Conservation (phyloP, 2,329 filamentous ascomycete species). For the Fusarium albosuccineum region DNA sequence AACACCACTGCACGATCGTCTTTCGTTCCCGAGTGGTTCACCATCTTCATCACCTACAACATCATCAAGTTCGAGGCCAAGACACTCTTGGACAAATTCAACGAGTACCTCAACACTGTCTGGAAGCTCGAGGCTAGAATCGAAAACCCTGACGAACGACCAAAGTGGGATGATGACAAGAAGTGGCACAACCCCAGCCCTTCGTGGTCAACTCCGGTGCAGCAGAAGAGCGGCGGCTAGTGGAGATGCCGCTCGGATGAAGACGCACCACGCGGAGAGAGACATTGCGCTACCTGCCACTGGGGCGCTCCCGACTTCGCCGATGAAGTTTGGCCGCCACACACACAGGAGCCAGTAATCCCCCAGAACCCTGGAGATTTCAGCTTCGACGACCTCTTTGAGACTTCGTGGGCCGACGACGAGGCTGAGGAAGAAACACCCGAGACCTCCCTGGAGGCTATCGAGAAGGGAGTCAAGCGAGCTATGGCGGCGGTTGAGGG, state of each 20-base stretch:
- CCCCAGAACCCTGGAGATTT: constrained; percentile 4
- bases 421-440: constrained; percentile 10
- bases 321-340: too few species aligned
- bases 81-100: constrained; percentile 25
- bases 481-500: constrained; percentile 33
- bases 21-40: constrained; percentile 39
- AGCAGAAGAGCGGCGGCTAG: constrained; percentile 43
- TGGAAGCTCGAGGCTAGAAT: constrained; percentile 31
- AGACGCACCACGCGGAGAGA: constrained; percentile 31
- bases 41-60: constrained; percentile 22
- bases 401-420: neutral
- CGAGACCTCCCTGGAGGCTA: constrained; percentile 17
- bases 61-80: constrained; percentile 24
- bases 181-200: constrained; percentile 38
- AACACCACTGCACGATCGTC: neutral
- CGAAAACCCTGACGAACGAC: neutral
- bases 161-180: constrained; percentile 30
- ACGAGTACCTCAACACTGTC: constrained; percentile 34
- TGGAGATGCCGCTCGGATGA: constrained; percentile 45
- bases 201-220: constrained; percentile 34
- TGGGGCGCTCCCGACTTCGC: neutral
- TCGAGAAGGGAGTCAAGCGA: constrained; percentile 21
- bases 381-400: constrained; percentile 25
- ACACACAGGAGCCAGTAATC: too few species aligned
- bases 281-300: constrained; percentile 35